These are phyloP conservation scores for Aspergillus asperescens DNA, from an alignment of 495 filamentous ascomycete species.

Conservation along the genomic window DNA sequence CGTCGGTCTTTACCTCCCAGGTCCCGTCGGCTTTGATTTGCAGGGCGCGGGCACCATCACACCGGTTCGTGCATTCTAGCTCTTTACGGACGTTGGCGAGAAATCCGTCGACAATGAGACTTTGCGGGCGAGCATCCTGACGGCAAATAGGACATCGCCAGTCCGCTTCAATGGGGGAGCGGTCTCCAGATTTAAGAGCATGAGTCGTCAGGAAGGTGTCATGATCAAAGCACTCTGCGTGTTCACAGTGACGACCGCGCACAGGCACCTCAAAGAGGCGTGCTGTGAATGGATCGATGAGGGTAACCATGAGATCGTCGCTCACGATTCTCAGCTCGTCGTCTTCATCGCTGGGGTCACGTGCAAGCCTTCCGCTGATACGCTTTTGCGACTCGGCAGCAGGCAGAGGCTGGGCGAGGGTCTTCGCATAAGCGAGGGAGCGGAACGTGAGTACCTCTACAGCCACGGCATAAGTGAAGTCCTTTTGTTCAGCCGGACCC, in stretches of 20 bases:
- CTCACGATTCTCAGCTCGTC: conserved; percentile 55
- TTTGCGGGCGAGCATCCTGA: conserved; percentile 65
- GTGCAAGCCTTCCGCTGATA: conserved; percentile 37
- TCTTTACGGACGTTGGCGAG: conserved; percentile 51
- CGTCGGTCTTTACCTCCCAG: conserved; percentile 45
- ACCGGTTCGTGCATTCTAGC: conserved; percentile 36
- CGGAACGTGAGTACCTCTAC: conserved; percentile 58
- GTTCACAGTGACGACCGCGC: conserved; percentile 55
- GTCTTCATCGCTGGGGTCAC: conserved; percentile 50
- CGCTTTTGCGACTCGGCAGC: conserved; percentile 28
- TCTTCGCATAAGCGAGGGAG: conserved; percentile 46
- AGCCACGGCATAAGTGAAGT: conserved; percentile 47
- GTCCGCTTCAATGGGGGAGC: conserved; percentile 55
- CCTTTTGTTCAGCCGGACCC: conserved; percentile 28
- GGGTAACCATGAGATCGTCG: conserved; percentile 60
- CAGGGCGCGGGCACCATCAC: conserved; percentile 50
- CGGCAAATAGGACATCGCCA: conserved; percentile 83
- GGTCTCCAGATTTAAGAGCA: conserved; percentile 41
- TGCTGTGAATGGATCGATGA: conserved; percentile 71
- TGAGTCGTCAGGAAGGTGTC: conserved; percentile 70
- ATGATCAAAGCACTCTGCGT: conserved; percentile 86
- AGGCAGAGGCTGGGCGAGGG: conserved; percentile 26
- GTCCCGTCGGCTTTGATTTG: conserved; percentile 51
- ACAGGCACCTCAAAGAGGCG: conserved; percentile 65
- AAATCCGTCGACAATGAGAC: conserved; percentile 64